Conservation (phyloP, 140 eudicot species). For the Flaveria floridana region DNA sequence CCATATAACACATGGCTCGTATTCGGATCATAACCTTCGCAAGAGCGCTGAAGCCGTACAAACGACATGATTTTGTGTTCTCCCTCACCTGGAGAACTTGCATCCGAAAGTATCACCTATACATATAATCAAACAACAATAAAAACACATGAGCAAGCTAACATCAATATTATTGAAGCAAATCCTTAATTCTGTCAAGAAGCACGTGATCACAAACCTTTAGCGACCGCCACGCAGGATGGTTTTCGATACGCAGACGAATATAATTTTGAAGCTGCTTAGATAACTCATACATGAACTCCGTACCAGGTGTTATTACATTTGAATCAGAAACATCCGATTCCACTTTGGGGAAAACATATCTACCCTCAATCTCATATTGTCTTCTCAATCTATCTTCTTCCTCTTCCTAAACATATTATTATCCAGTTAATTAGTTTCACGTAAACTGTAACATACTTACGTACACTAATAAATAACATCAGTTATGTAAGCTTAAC, state of each 20-base stretch:
- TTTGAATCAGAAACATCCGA: slow-evolving; percentile 48
- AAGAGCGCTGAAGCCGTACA: slow-evolving; percentile 52
- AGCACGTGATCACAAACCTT: slow-evolving; percentile 29
- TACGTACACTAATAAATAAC: not conserved
- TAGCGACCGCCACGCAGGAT: slow-evolving; percentile 41
- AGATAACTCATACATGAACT: slow-evolving; percentile 47
- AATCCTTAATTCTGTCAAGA: not conserved
- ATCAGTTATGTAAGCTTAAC: not conserved
- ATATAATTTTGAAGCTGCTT: slow-evolving; percentile 41
- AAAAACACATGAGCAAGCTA: slow-evolving; percentile 1
- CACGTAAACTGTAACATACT: not conserved
- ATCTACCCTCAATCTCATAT: slow-evolving; percentile 39
- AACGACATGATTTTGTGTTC: slow-evolving; percentile 76
- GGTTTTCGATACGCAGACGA: slow-evolving; percentile 23
- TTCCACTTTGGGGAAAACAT: slow-evolving; percentile 37
- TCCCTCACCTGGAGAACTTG: slow-evolving; percentile 75
- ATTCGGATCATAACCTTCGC: slow-evolving; percentile 47
- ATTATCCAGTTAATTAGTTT: not conserved
- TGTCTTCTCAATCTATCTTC: slow-evolving; percentile 39
- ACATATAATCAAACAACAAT: not conserved
- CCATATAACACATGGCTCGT: slow-evolving; percentile 72
- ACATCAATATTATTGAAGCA: not conserved
- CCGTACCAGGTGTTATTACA: slow-evolving; percentile 59
- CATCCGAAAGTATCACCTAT: slow-evolving; percentile 66
- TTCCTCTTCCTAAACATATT: slow-evolving; percentile 31